A percentile compares a stretch with the other conserved stretches of the same genome.
Conservation (phyloP, 257 asterid species). For the Solanum lignicaule region DNA sequence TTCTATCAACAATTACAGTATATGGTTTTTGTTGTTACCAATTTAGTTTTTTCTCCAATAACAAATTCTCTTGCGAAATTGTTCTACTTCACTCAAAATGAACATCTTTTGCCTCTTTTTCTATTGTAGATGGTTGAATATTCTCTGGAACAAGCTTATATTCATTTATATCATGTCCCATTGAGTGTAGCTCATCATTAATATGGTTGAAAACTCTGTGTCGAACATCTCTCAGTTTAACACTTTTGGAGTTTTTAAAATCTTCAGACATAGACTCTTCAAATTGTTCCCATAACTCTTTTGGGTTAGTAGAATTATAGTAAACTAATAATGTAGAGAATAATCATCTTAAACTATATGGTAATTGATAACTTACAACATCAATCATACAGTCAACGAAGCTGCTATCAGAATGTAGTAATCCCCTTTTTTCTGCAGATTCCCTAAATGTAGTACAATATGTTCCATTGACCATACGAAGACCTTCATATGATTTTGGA, state of each 20-base stretch:
- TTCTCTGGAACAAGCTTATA: background rate
- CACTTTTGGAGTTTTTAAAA: background rate
- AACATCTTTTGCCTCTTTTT: background rate
- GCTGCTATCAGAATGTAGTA: background rate
- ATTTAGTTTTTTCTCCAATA: background rate
- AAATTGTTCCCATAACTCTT: background rate
- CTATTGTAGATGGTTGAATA: background rate
- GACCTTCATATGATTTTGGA: background rate
- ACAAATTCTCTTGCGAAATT: background rate
- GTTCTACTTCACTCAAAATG: background rate
- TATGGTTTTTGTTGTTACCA: background rate
- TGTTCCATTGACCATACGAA: background rate
- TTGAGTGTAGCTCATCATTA: background rate
- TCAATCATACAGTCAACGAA: background rate
- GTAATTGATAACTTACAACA: background rate
- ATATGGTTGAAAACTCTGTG: too few relatives aligned
- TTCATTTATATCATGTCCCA: background rate
- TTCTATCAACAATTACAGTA: background rate
- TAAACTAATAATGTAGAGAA: background rate
- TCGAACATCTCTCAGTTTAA: background rate
- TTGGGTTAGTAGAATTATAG: background rate
- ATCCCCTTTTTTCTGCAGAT: background rate
- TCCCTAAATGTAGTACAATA: background rate
- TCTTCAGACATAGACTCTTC: background rate
- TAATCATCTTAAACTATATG: background rate